A percentile compares a stretch with the other conserved stretches of the same genome.
These are phyloP conservation scores for Salix udensis DNA, from an alignment of 345 rosid genomes.

Conservation along the genomic window DNA sequence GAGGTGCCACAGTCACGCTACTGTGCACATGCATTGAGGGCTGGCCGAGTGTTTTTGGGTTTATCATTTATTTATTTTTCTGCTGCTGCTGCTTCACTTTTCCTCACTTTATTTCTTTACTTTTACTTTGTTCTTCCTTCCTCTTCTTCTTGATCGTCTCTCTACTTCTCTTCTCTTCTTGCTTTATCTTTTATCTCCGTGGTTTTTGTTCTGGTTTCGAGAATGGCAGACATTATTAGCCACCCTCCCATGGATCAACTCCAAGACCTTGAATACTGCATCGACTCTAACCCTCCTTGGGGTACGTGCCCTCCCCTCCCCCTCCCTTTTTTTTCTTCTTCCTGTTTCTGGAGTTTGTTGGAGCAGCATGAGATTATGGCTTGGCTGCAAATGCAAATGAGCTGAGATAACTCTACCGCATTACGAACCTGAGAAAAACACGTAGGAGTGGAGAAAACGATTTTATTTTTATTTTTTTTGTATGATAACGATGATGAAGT, in stretches of 20 bases:
- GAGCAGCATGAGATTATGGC: no score
- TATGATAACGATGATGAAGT: no score
- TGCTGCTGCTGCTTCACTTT: neutral
- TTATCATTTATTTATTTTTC: conserved; percentile 33
- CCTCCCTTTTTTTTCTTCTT: neutral
- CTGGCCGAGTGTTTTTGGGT: conserved; percentile 21
- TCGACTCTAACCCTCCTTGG: conserved; percentile 40
- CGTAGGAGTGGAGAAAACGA: neutral
- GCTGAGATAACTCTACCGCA: neutral
- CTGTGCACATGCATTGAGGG: no score
- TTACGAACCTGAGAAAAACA: neutral
- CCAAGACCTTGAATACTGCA: conserved; percentile 37
- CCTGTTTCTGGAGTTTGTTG: no score
- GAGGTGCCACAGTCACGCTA: no score
- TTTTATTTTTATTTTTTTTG: no score
- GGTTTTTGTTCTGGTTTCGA: no score
- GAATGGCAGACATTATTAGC: conserved; percentile 30
- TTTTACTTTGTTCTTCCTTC: conserved; percentile 34
- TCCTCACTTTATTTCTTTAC: conserved; percentile 52
- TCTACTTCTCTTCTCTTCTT: neutral
- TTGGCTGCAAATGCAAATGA: no score
- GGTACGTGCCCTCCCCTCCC: conserved; percentile 13
- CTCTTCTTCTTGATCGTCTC: conserved; percentile 11
- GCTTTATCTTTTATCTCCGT: neutral
- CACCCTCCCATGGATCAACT: conserved; percentile 38